A percentile compares a stretch with the other conserved stretches of the same genome.
These are phyloP conservation scores for Coriolopsis trogii DNA, from an alignment of 1,284 basidiomycete genomes.

Conservation along the genomic window DNA sequence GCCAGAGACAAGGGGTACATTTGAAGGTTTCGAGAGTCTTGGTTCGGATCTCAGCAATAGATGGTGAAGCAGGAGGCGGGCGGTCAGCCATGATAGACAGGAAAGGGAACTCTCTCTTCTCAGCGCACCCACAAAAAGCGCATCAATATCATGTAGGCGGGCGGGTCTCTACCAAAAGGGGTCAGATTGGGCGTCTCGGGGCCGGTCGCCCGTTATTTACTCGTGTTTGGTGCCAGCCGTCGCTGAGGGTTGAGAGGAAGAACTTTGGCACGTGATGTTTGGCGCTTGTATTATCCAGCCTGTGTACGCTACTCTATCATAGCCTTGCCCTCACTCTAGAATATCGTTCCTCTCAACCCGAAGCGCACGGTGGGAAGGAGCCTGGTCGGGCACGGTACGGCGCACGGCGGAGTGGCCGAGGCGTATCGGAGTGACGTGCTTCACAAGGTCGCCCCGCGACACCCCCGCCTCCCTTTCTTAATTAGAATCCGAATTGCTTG, in stretches of 20 bases:
- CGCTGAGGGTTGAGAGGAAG: background rate
- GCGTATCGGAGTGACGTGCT: no score
- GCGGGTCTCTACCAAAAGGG: background rate
- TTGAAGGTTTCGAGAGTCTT: slow-evolving; percentile 2
- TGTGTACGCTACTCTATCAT: no score
- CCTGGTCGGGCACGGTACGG: no score
- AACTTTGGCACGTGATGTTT: no score
- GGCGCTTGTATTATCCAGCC: no score
- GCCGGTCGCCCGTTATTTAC: slow-evolving; percentile 7
- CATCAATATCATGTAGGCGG: background rate
- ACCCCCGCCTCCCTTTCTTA: no score
- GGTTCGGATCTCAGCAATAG: slow-evolving; percentile 1
- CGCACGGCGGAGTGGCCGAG: no score
- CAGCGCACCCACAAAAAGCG: background rate
- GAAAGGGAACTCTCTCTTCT: background rate
- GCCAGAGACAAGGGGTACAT: slow-evolving; percentile 23
- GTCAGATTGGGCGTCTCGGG: background rate
- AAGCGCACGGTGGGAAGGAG: no score
- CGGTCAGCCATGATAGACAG: background rate
- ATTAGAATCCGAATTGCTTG: no score
- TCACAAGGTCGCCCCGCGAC: no score
- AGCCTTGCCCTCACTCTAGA: no score
- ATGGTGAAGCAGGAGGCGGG: background rate
- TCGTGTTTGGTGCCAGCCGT: slow-evolving; percentile 13
- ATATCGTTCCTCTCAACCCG: no score